Base-by-base conservation (phyloP, 2,329 filamentous ascomycete genomes). In the Paecilomyces sp. region DNA sequence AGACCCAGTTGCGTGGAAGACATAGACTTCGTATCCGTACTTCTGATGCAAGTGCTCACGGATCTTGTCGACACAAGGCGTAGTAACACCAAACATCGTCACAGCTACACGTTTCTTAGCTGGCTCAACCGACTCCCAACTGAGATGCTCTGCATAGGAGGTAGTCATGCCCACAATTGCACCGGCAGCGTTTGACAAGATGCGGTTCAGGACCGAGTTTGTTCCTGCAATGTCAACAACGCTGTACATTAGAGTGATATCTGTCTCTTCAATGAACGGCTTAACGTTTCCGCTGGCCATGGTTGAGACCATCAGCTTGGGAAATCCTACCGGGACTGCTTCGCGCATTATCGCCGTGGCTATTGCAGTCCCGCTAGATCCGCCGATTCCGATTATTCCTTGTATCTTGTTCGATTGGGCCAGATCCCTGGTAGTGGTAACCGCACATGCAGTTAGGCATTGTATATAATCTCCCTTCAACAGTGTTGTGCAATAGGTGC, bases 1-100 rank as follows among this genome's bases (percentile, higher is more conserved):
- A 13, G 85, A 80, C 0, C 88, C 88, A 0, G 87, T 90, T 2
- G 87, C 87, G 66, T 90, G 87, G 67, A 90, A 90, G 1, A 89
- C 78, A 63, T 84, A 87, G 1, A 82, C 79, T 64, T 89, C 87
- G 56, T 83, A 78, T 1, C 68, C 68, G 57, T 78, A 72, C 2
- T 73, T 71, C 1, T 70, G 61, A 57, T 83, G 77, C 0, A 89
- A 76, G 54, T 81, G 71, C 1, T 70, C 65, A 0, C 85, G 79
- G 1, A 87, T 82, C 1, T 70, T 72, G 54, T 86, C 82, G 0
- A 86, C 87, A 11, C 82, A 83, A 0, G 87, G 86, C 0, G 87
- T 90, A 0, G 88, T 91, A 6, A 90, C 87, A 1, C 88, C 88
- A 67, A 90, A 90, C 88, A 90, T 90, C 1, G 87, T 89, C 25